Evolutionary conservation across 2,329 filamentous ascomycete genomes (phyloP).

Genomic region (Scedosporium boydii): DNA sequence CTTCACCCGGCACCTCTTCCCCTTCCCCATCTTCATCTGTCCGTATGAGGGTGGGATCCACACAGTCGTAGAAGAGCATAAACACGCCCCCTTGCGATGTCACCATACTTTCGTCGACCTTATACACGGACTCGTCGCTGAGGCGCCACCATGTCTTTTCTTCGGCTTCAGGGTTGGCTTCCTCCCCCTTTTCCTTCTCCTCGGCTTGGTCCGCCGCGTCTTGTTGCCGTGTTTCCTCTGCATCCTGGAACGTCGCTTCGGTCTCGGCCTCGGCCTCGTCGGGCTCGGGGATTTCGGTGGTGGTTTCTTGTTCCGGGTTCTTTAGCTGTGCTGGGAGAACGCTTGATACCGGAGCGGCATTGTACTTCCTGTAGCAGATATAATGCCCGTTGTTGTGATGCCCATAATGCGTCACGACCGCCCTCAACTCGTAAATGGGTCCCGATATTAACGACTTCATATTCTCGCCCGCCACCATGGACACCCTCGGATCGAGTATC

Average conservation of each 20-base stretch:
- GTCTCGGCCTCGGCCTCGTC: constrained; percentile 5
- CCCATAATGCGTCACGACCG: constrained; percentile 82
- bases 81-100: constrained; percentile 75
- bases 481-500: constrained; percentile 56
- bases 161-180: constrained; percentile 14
- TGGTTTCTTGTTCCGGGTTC: neutral
- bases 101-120: constrained; percentile 64
- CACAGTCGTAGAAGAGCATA: constrained; percentile 91
- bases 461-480: constrained; percentile 59
- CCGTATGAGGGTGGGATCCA: constrained; percentile 43
- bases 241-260: constrained; percentile 1
- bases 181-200: constrained; percentile 9
- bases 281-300: neutral
- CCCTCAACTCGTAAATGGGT: constrained; percentile 65
- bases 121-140: constrained; percentile 77
- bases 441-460: constrained; percentile 42
- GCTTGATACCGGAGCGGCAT: constrained; percentile 21
- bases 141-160: constrained; percentile 74
- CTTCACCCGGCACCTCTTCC: neutral
- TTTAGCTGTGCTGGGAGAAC: neutral
- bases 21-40: constrained; percentile 15
- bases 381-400: constrained; percentile 95
- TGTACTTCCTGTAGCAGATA: constrained; percentile 73
- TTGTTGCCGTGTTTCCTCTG: constrained; percentile 9
- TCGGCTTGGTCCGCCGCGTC: constrained; percentile 6